Base-by-base conservation (phyloP, 352 stramenopile species). In the Peronospora farinosa region DNA sequence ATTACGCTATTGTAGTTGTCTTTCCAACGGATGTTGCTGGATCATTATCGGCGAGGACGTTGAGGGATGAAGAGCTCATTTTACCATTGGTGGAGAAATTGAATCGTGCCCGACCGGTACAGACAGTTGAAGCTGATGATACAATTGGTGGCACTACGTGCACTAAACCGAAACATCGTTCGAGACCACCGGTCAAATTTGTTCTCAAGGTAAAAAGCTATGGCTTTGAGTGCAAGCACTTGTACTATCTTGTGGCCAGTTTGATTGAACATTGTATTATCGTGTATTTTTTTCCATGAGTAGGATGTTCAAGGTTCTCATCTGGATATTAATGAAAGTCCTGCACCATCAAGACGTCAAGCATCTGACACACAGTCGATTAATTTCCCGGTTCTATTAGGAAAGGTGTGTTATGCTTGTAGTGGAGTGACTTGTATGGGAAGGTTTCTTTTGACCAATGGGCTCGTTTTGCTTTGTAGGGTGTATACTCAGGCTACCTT, bases 1-100 rank as follows among this genome's bases (percentile, higher is more conserved):
- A 81, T 58, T 90, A 86, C 52, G 79, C 84, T 10, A 86, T 92
- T 42, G 72, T 92, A 6, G 76, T 89, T 33, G 75, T 92, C 12
- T 92, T 83, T 48, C 73, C 79, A 19, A 87, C 69, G 38, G 73
- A 87, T 39, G 54, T 57, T 59, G 57, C 61, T 16, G 78, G 68
- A 5, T 78, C 76, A 1, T 50, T 90, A 23, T 89, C 78, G 12
- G 82, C 74, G 3, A 52, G 77, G 21, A 92, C 82, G 15, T 56
- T 92, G 31, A 61, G 69, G n/a, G 79, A 92, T 38, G 75, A 92
- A 15, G 82, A 92, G 52, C 60, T 85, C 5, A 86, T 92, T 46
- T 52, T 89, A 11, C 77, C 74, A 16, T 64, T 88, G 1, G 75
- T 89, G 8, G 81, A 92, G 41, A 74, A 54, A 35, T 46, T 89